Evolutionary conservation across 306 rosid genomes (phyloP), one percentile per base, ranked within the genome.

Genomic region (Neltuma alba): DNA sequence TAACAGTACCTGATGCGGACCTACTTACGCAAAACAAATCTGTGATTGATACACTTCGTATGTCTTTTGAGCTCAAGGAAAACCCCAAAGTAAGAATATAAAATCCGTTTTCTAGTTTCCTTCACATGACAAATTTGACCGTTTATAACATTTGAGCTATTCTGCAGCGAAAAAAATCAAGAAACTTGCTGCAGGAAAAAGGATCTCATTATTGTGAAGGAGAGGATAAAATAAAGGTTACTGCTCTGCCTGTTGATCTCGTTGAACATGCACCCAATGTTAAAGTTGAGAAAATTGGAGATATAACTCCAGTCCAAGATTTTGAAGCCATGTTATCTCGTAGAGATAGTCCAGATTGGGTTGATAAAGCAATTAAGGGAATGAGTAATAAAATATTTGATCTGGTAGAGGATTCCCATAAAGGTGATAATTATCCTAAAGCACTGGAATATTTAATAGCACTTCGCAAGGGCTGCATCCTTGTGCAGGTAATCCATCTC

Each of bases 381-480:
- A 89, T 94, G 99, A 80, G 82, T 57, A 80, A 84, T 76, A 92
- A 87, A 83, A 91, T 91, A 87, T 79, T 80, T 44, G 84, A 86
- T 81, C 80, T 94, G 20, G 82, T 91, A 33, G 90, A 89, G 87
- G 89, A 91, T 76, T 92, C 98, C 25, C 75, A 54, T n/a, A 81
- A 89, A 62, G 89, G 97, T 6, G 92, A 94, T 83, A 89, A 86
- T 54, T 89, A 85, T 84, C 70, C 88, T 40, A 89, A 86, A 81
- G 95, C 92, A 41, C 30, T 83, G n/a, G 93, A 87, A 61, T 88
- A 85, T 77, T 86, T 94, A 74, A 76, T 77, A 33, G 89, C 86
- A 57, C 95, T 94, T 79, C 97, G 99, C 60, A 92, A 91, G 82
- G 99, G 90, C 75, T 94, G 97, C 85, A 81, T 94, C 31, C 81